A percentile compares a stretch with the other conserved stretches of the same genome.
Conservation (phyloP, 805 yeast species). For the Metschnikowia lachancei region DNA sequence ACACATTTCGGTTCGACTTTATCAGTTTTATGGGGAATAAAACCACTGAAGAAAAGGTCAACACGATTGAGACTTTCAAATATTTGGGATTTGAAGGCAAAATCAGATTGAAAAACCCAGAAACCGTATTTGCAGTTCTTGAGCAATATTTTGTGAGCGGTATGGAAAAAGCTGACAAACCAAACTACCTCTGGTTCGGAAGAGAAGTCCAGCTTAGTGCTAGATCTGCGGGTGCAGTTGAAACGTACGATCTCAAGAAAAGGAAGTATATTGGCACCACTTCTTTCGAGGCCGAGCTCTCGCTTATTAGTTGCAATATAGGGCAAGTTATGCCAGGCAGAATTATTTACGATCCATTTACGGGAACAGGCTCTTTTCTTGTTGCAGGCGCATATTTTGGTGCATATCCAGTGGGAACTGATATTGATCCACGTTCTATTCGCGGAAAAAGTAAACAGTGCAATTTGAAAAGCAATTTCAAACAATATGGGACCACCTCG, state of each 20-base stretch:
- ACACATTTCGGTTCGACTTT: slow-evolving; percentile 78
- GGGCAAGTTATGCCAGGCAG: slow-evolving; percentile 68
- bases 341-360: slow-evolving; percentile 88
- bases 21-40: slow-evolving; percentile 72
- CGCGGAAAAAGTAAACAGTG: slow-evolving; percentile 61
- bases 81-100: slow-evolving; percentile 75
- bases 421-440: slow-evolving; percentile 79
- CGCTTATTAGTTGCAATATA: slow-evolving; percentile 82
- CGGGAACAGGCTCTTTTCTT: slow-evolving; percentile 93
- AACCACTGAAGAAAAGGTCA: slow-evolving; percentile 48
- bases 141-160: slow-evolving; percentile 64
- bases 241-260: slow-evolving; percentile 74
- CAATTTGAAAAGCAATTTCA: slow-evolving; percentile 63
- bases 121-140: slow-evolving; percentile 63
- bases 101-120: slow-evolving; percentile 74
- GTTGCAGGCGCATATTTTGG: slow-evolving; percentile 86
- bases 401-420: slow-evolving; percentile 79
- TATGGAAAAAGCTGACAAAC: slow-evolving; percentile 46
- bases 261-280: slow-evolving; percentile 93
- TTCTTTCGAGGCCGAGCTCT: slow-evolving; percentile 90
- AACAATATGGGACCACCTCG: slow-evolving; percentile 60
- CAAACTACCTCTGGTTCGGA: slow-evolving; percentile 69
- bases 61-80: slow-evolving; percentile 66
- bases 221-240: slow-evolving; percentile 63
- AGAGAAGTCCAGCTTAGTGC: slow-evolving; percentile 63